Percentiles rank a stretch among this genome's conserved stretches.
These are phyloP conservation scores for Lentinus polychrous DNA, from an alignment of 1,284 basidiomycete species.

Conservation along the genomic window DNA sequence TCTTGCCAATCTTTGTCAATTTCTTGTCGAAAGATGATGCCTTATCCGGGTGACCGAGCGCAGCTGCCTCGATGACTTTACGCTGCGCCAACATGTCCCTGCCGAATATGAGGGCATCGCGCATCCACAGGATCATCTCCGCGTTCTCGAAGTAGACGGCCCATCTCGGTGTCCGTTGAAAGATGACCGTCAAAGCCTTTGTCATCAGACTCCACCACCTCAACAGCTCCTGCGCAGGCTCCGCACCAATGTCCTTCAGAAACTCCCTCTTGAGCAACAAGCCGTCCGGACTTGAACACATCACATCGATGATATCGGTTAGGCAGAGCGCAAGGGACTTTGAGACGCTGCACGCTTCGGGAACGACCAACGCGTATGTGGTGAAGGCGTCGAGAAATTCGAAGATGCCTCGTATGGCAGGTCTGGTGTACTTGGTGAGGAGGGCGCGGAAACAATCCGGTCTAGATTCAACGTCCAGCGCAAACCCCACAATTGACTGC, in stretches of 20 bases:
- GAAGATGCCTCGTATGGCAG: conserved; percentile 64
- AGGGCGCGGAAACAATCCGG: conserved; percentile 80
- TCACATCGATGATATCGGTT: conserved; percentile 83
- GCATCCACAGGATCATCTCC: conserved; percentile 94
- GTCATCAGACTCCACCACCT: conserved; percentile 83
- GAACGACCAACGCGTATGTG: conserved; percentile 52
- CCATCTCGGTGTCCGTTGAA: conserved; percentile 79
- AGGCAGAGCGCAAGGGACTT: conserved; percentile 86
- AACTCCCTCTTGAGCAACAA: conserved; percentile 57
- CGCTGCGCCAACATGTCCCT: conserved; percentile 78
- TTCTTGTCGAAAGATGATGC: conserved; percentile 25
- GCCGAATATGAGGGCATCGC: conserved; percentile 90
- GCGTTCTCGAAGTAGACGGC: conserved; percentile 71
- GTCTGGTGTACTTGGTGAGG: conserved; percentile 55
- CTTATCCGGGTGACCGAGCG: conserved; percentile 30
- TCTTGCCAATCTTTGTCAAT: conserved; percentile 48
- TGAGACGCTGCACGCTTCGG: conserved; percentile 82
- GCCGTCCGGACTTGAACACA: conserved; percentile 70
- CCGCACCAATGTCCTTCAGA: conserved; percentile 37
- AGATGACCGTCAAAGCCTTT: conserved; percentile 73
- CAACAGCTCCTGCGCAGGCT: conserved; percentile 46
- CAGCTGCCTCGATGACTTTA: conserved; percentile 69
- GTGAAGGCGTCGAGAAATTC: conserved; percentile 63
- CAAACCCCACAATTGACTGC: conserved; percentile 70
- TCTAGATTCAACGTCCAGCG: conserved; percentile 82